phyloP scores from a whole-genome alignment of 345 rosid genomes.

The Lenwebbia sp. region DNA sequence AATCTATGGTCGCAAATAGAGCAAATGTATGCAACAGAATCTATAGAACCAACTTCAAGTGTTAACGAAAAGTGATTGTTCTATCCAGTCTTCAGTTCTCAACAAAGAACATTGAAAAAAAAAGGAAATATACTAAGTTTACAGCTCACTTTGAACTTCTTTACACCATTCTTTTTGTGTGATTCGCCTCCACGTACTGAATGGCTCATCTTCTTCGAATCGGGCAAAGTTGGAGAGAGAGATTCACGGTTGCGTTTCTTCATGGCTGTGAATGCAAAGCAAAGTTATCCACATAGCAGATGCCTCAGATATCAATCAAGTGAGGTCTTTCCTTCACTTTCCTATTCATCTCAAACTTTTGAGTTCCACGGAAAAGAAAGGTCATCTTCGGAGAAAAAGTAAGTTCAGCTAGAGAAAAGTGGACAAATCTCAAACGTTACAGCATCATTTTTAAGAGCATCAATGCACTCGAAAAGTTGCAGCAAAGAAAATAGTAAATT shows the following conservation, averaged over 20 bases:
- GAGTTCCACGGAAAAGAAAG: background rate
- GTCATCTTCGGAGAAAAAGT: background rate
- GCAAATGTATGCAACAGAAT: background rate
- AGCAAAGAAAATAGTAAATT: slow-evolving; percentile 7
- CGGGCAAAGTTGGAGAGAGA: slow-evolving; percentile 31
- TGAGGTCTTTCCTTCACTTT: background rate
- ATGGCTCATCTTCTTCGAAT: slow-evolving; percentile 44
- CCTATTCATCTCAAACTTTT: background rate
- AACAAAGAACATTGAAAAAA: background rate
- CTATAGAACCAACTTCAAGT: background rate
- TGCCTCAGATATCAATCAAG: background rate
- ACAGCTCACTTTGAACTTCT: slow-evolving; percentile 29
- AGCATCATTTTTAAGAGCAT: slow-evolving; percentile 1
- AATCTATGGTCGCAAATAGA: background rate
- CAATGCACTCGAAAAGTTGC: slow-evolving; percentile 10
- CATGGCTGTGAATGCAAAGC: slow-evolving; percentile 55
- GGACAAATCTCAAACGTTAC: background rate
- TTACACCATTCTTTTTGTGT: slow-evolving; percentile 21
- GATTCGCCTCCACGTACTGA: slow-evolving; percentile 22
- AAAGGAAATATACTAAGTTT: background rate
- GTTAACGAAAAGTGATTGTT: background rate
- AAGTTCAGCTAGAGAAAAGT: background rate
- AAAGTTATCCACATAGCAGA: slow-evolving; percentile 4
- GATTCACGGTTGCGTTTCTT: slow-evolving; percentile 58
- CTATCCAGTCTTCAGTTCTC: background rate